Percentiles rank a stretch among this genome's conserved stretches.
These are phyloP conservation scores for Rhizopogon hawkerae DNA, from an alignment of 1,284 basidiomycete species.

Conservation along the genomic window DNA sequence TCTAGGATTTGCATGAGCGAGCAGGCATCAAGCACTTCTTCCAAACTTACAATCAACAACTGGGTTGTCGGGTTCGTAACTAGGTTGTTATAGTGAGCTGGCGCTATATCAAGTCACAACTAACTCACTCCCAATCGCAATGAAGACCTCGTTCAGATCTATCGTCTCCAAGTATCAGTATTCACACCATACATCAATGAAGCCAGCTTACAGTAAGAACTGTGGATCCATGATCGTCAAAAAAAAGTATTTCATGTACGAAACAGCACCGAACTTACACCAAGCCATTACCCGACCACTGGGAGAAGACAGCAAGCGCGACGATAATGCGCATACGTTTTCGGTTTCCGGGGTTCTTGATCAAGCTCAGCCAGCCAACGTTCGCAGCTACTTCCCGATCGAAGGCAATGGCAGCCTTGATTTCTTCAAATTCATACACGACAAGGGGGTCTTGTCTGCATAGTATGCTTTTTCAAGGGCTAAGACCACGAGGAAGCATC, in stretches of 20 bases:
- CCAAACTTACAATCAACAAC: slow-evolving; percentile 33
- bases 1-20: slow-evolving; percentile 21
- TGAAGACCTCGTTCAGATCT: slow-evolving; percentile 46
- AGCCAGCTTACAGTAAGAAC: slow-evolving; percentile 20
- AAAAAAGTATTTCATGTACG: not conserved
- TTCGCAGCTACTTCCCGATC: slow-evolving; percentile 36
- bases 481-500: not conserved
- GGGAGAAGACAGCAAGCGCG: slow-evolving; percentile 54
- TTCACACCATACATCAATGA: not conserved
- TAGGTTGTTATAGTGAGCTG: slow-evolving; percentile 4
- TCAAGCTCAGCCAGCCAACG: slow-evolving; percentile 41
- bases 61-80: slow-evolving; percentile 45
- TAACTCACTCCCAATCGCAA: slow-evolving; percentile 35
- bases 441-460: slow-evolving; percentile 47
- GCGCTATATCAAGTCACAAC: not conserved
- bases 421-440: slow-evolving; percentile 53
- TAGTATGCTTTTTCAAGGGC: slow-evolving; percentile 4
- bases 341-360: slow-evolving; percentile 46
- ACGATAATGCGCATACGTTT: slow-evolving; percentile 47
- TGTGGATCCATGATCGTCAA: slow-evolving; percentile 8
- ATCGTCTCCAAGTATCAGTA: not conserved
- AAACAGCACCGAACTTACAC: slow-evolving; percentile 27
- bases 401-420: slow-evolving; percentile 44
- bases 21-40: slow-evolving; percentile 3
- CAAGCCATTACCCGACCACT: slow-evolving; percentile 60